Base-by-base conservation (phyloP, 805 yeast species). In the Ogataea salicorniae region DNA sequence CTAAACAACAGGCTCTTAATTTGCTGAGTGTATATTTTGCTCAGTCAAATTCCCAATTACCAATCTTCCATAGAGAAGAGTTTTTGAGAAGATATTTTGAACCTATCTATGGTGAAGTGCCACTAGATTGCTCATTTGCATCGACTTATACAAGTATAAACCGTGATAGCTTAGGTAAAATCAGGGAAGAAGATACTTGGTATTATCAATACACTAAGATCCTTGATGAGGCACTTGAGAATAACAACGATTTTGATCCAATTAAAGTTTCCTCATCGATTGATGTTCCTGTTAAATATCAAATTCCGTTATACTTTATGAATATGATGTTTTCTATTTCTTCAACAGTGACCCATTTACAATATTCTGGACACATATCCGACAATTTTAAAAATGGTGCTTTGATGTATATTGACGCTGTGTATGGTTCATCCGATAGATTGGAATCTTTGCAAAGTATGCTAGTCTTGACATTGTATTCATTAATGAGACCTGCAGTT, bases 401-500 rank as follows among this genome's bases (percentile, higher is more conserved):
- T 0, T 66, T 79, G 62, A 71, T 71, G 48, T 77, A 76, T 62
- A 68, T 79, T 29, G 83, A 84, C 48, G 69, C 77, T 1, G 77
- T 84, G 1, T 80, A 80, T 60, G 62, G 73, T 5, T 74, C 87
- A 1, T 52, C 68, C 0, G 86, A 88, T 55, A 73, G 84, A 40
- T 66, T 88, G 36, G 95, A 87, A 56, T 74, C 85, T 1, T 64
- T 90, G 4, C 92, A 86, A 59, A 90, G 91, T 0, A 69, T 87
- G 14, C 61, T 90, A 16, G 68, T 87, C 14, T 67, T 86, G 38
- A 80, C 92, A 0, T 60, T 83, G 5, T 90, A 85, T 60, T 80
- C 95, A 0, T 73, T 84, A 34, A 88, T 90, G 96, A 74, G 96
- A 48, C 97, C 97, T 0, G 83, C 92, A 1, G 79, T 79, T 14